Evolutionary conservation across 1,139 yeast species (phyloP).

Genomic region (Pichia cactophila): DNA sequence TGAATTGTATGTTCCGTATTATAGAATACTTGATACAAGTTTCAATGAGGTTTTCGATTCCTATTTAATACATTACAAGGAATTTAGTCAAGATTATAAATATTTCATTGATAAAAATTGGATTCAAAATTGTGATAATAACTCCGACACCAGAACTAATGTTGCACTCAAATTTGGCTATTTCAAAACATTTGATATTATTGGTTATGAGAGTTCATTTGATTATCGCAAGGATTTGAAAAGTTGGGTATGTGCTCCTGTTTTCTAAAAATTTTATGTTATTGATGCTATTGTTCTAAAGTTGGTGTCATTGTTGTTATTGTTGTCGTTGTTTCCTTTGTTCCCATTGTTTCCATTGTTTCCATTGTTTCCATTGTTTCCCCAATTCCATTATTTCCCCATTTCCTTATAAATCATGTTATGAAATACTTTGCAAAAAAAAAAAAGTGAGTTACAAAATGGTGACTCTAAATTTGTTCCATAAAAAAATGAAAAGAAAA

Average conservation of each 20-base stretch:
- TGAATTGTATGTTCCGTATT: not conserved
- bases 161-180: not conserved
- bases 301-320: not conserved
- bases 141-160: not conserved
- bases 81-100: too few species aligned
- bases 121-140: not conserved
- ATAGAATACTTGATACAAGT: not conserved
- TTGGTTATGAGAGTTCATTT: not conserved
- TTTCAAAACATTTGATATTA: not conserved
- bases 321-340: not conserved
- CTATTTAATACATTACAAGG: not conserved
- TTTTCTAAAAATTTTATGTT: constrained; percentile 1
- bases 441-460: not conserved
- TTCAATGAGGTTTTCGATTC: not conserved
- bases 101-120: not conserved
- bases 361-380: too few species aligned
- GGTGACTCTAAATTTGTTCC: not conserved
- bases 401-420: not conserved
- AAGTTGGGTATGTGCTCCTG: not conserved
- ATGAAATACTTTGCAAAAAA: not conserved
- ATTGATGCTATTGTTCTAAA: not conserved
- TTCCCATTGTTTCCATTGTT: not conserved
- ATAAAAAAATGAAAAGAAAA: too few species aligned
- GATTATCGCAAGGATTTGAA: not conserved
- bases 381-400: too few species aligned